Evolutionary conservation across 129 eudicot species (phyloP), one percentile per base, ranked within the genome.

Genomic region (Artemisia annua): DNA sequence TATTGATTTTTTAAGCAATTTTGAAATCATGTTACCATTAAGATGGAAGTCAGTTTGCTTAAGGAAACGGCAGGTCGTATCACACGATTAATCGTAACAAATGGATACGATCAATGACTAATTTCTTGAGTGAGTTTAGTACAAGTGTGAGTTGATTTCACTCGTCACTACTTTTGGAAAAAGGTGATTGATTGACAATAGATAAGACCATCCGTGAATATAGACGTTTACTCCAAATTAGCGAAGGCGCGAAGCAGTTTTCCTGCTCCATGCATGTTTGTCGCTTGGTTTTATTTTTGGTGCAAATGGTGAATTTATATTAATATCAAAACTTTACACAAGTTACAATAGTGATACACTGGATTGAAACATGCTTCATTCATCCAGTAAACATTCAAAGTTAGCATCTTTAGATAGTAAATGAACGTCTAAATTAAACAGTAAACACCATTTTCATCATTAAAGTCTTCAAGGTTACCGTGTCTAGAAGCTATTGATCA

Each of bases 381-480:
- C n/a, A n/a, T n/a, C n/a, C n/a, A n/a, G n/a, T n/a, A n/a, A n/a
- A n/a, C n/a, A n/a, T n/a, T 32, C n/a, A n/a, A 39, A n/a, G 44
- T 44, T 44, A n/a, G 11, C 70, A 46, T 66, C 70, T 66, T 20
- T 39, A 14, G 30, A 66, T 18, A 11, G 35, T 46, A 24, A 3
- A 13, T 24, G 13, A 59, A 59, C 57, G 17, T 52, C 57, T 4
- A 15, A n/a, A n/a, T n/a, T n/a, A n/a, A n/a, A n/a, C n/a, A 39
- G 48, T 1, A 52, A 39, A 43, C 70, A 67, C 48, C 55, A 67
- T 67, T 67, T 67, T 61, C 8, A 19, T 49, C 44, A 67, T 48
- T 48, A 7, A 66, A 16, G 49, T 13, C 17, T 48, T 11, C 44
- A 12, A 67, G 71, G 39, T 67, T 48, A 19, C 71, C 20, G 20